These are phyloP conservation scores for Leptomonas seymouri DNA, from an alignment of 208 protist genomes.

Conservation along the genomic window DNA sequence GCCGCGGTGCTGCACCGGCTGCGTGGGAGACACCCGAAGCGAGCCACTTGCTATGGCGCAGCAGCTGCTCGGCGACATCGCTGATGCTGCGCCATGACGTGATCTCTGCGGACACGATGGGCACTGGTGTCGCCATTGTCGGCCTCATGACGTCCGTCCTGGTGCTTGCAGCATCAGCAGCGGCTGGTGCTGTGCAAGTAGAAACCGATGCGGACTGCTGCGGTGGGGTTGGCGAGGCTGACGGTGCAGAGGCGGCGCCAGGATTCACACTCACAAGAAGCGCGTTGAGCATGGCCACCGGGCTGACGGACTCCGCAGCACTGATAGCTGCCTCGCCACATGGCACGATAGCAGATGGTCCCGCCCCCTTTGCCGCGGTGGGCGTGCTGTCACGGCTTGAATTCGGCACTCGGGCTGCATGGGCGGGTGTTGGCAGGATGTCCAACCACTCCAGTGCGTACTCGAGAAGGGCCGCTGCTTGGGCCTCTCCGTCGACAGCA, in stretches of 20 bases:
- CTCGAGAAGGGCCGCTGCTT: not conserved
- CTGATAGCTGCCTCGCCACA: no score
- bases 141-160: not conserved
- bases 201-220: not conserved
- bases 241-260: not conserved
- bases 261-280: slow-evolving; percentile 24
- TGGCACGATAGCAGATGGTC: not conserved
- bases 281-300: slow-evolving; percentile 27
- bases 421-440: not conserved
- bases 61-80: slow-evolving; percentile 15
- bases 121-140: not conserved
- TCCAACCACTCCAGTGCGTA: slow-evolving; percentile 18
- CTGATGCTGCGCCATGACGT: not conserved
- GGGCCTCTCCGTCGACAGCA: not conserved
- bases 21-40: slow-evolving; percentile 36
- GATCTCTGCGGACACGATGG: not conserved
- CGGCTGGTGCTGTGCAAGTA: not conserved
- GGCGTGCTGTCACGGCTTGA: not conserved
- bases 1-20: slow-evolving; percentile 15
- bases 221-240: not conserved
- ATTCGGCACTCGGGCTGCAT: not conserved
- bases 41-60: slow-evolving; percentile 36
- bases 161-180: not conserved
- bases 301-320: not conserved
- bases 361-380: not conserved